A percentile compares a stretch with the other conserved stretches of the same genome.
Evolutionary conservation across 1,284 basidiomycete genomes (phyloP).

Genomic region (Porodaedalea pini): DNA sequence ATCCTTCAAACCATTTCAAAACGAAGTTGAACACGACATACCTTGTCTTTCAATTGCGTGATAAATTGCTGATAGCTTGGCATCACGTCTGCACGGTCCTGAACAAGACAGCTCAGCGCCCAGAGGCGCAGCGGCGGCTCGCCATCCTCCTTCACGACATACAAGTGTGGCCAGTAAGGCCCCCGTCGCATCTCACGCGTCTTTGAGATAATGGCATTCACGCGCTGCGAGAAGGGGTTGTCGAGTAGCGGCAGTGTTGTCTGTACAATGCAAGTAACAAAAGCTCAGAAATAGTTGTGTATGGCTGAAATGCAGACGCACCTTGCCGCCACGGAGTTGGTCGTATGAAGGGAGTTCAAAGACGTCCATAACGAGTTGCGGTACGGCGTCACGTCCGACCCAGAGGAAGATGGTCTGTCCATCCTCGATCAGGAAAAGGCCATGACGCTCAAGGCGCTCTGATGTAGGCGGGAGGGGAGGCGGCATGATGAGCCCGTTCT

Average conservation of each 20-base stretch:
- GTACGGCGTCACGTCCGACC: conserved; percentile 95
- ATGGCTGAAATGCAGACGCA: conserved; percentile 31
- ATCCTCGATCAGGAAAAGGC: conserved; percentile 96
- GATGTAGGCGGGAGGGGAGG: conserved; percentile 88
- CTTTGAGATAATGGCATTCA: conserved; percentile 92
- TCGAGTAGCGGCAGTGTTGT: conserved; percentile 85
- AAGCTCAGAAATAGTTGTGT: not conserved
- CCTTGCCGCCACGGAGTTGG: conserved; percentile 89
- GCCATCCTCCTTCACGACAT: conserved; percentile 97
- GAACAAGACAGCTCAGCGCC: conserved; percentile 92
- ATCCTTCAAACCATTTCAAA: not conserved
- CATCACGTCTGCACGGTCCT: conserved; percentile 92
- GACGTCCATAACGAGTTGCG: conserved; percentile 90
- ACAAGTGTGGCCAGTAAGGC: conserved; percentile 92
- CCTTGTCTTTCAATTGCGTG: conserved; percentile 74
- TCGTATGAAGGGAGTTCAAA: conserved; percentile 90
- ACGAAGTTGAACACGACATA: conserved; percentile 33
- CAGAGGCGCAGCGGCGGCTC: conserved; percentile 91
- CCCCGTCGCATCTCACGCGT: conserved; percentile 87
- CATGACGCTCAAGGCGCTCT: conserved; percentile 92
- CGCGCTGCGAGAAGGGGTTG: conserved; percentile 89
- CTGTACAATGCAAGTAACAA: conserved; percentile 36
- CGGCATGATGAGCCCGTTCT: conserved; percentile 80
- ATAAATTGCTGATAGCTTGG: conserved; percentile 96
- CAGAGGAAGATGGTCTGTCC: conserved; percentile 97